Base-by-base conservation (phyloP, 2,329 filamentous ascomycete species). In the Ramichloridium luteum region DNA sequence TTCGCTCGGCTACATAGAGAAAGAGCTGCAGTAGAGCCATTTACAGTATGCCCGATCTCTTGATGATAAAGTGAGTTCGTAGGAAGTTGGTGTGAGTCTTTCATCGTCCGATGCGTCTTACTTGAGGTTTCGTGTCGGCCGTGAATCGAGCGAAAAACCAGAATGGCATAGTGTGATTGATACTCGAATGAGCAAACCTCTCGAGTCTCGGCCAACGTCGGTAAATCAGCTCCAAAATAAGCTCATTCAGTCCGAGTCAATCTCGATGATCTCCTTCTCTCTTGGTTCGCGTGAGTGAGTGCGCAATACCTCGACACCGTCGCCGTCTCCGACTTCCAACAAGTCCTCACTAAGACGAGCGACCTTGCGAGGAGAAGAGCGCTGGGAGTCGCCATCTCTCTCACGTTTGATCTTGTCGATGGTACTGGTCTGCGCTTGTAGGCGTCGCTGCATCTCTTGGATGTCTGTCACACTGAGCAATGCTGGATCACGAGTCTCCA, bases 351-450 rank as follows among this genome's bases (percentile, higher is more conserved):
- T 20, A 25, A 35, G 35, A 10, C 41, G 37, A 11, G 41, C 34
- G 9, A 16, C 23, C 34, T 44, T 46, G 18, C 41, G 40, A 23
- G n/a, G 6, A n/a, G n/a, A n/a, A 5, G 30, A 39, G 8, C 40
- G 36, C 6, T 31, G 33, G 13, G 31, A 38, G 17, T 37, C 32
- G 28, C 39, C 40, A 5, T 11, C 13, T 3, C 16, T 27, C 37
- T 46, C 43, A 3, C 41, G 43, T 38, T 46, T 44, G 37, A 47
- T 30, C 16, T 34, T 39, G 16, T 20, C 10, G n/a, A n/a, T n/a
- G n/a, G n/a, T n/a, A n/a, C n/a, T n/a, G n/a, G n/a, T n/a, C n/a
- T n/a, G n/a, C n/a, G n/a, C n/a, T n/a, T n/a, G n/a, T n/a, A n/a
- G n/a, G n/a, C n/a, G n/a, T n/a, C n/a, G n/a, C n/a, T n/a, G n/a